phyloP scores from a whole-genome alignment of 2,329 filamentous ascomycete species.

The Sordariomycetes sp. region DNA sequence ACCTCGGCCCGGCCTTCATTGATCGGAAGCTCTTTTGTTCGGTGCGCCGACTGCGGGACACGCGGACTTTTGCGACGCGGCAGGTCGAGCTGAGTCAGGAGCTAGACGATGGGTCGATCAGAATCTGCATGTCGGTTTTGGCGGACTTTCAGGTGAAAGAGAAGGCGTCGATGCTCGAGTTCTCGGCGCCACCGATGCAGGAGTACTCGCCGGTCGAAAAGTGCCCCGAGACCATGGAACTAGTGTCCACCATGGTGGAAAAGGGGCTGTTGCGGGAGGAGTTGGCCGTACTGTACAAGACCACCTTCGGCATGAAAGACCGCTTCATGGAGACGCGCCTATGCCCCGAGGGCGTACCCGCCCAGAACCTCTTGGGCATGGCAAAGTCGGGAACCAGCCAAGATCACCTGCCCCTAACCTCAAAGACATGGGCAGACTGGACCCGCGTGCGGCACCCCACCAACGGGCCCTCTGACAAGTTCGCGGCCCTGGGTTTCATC shows the following conservation, averaged over 20 bases:
- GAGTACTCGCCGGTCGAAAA: constrained; percentile 14
- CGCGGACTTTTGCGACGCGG: constrained; percentile 27
- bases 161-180: constrained; percentile 19
- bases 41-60: constrained; percentile 21
- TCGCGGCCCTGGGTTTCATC: constrained; percentile 20
- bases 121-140: constrained; percentile 22
- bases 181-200: constrained; percentile 17
- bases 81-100: constrained; percentile 23
- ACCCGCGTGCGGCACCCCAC: constrained; percentile 13
- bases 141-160: constrained; percentile 26
- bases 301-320: constrained; percentile 14
- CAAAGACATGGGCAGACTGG: constrained; percentile 23
- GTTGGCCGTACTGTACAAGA: constrained; percentile 9
- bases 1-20: constrained; percentile 23
- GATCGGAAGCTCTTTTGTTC: constrained; percentile 18
- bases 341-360: constrained; percentile 20
- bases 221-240: constrained; percentile 7
- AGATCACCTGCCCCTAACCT: constrained; percentile 16
- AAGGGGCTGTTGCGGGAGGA: constrained; percentile 11
- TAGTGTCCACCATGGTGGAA: constrained; percentile 8
- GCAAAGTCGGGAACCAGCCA: constrained; percentile 21
- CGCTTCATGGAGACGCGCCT: constrained; percentile 17
- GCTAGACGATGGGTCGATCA: constrained; percentile 15
- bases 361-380: constrained; percentile 23
- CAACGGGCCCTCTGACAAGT: constrained; percentile 14